Evolutionary conservation across 2,329 filamentous ascomycete species (phyloP), one percentile per base, ranked within the genome.

Genomic region (Ophiostoma sp.): DNA sequence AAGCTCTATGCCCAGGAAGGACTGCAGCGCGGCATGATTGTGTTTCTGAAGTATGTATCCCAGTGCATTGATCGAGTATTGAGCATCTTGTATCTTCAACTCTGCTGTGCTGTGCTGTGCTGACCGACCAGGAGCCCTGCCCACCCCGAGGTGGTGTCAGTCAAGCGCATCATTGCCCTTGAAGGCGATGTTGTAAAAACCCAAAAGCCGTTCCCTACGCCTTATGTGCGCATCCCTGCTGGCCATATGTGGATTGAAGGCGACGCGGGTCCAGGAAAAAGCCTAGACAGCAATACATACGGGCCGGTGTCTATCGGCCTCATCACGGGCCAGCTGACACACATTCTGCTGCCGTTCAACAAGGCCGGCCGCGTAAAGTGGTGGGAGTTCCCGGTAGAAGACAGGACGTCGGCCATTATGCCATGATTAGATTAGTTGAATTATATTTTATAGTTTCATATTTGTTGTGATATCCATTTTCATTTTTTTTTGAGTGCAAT

Each of bases 241-340:
- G 93, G 93, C 23, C 94, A 98, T 81, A 85, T 98, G 36, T 99
- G 95, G 95, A 88, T 99, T 0, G 94, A 98, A 78, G 95, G 95
- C 1, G 95, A 99, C 77, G 93, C 90, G 15, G 86, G 86, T 75
- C 86, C 87, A 75, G 84, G 86, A 68, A 86, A 86, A 75, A 92
- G 87, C 70, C 79, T 89, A 72, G 95, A 99, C 80, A 97, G 93
- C 79, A 96, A 97, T 79, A 88, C 88, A 15, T 97, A 96, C 79
- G 95, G 95, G 0, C 93, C 95, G 4, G 88, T 96, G 67, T 90
- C 91, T 33, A 87, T 87, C 73, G 87, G 86, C 69, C 78, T 98
- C 73, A 86, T 98, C 48, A 88, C 89, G 52, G 94, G 94, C 0
- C 88, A 85, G 75, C 88, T 94, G 27, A 87, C 89, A 15, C 87